Conservation (phyloP, 495 filamentous ascomycete genomes). For the Penicillium salamii region DNA sequence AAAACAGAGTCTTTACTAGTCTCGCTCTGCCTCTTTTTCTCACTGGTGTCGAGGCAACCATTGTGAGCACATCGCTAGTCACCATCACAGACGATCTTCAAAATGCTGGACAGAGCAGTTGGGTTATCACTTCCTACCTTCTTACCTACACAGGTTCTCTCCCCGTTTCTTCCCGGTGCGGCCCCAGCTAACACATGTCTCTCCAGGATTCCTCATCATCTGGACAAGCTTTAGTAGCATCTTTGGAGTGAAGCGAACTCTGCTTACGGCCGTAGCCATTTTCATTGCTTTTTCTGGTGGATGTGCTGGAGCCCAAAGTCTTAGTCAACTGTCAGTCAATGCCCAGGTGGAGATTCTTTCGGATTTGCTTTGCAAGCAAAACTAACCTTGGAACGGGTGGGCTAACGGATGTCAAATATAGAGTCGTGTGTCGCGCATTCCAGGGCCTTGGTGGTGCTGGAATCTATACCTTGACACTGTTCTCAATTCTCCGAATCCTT, state of each 20-base stretch:
- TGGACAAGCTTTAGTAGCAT: conserved; percentile 57
- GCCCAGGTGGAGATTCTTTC: too few species aligned
- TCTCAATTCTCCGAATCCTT: conserved; percentile 50
- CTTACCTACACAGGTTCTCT: conserved; percentile 46
- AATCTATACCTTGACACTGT: conserved; percentile 50
- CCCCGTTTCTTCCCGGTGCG: conserved; percentile 18
- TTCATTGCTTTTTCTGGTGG: conserved; percentile 54
- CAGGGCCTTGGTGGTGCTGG: conserved; percentile 55
- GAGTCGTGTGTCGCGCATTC: conserved; percentile 49
- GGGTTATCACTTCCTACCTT: conserved; percentile 54
- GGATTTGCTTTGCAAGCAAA: too few species aligned
- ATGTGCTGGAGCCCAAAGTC: conserved; percentile 46
- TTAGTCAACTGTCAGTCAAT: conserved; percentile 53
- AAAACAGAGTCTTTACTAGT: conserved; percentile 19
- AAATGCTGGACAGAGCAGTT: conserved; percentile 44
- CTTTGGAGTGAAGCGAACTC: conserved; percentile 47
- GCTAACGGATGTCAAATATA: conserved; percentile 7
- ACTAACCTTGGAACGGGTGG: too few species aligned
- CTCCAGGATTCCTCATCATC: conserved; percentile 50
- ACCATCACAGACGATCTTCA: conserved; percentile 51
- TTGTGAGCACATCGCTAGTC: conserved; percentile 59
- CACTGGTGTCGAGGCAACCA: conserved; percentile 54
- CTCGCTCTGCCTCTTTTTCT: conserved; percentile 53
- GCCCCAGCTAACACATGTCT: conserved; percentile 3
- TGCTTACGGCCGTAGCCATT: conserved; percentile 47